Base-by-base conservation (phyloP, 768 basidiomycete species). In the Boletus patriciae region DNA sequence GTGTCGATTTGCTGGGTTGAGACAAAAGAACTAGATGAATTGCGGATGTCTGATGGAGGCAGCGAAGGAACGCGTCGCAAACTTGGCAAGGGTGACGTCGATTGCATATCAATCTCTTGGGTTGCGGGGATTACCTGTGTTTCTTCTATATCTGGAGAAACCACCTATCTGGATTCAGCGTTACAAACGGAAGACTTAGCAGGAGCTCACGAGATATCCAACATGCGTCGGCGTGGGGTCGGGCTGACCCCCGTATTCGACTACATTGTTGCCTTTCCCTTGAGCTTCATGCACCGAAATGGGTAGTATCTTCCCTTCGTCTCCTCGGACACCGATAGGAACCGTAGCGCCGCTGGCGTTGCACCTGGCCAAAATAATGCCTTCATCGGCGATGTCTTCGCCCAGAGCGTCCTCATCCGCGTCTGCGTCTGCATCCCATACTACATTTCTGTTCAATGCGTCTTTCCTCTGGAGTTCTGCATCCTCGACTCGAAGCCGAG, bases 391-490 rank as follows among this genome's bases (percentile, higher is more conserved):
- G 15, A 65, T 46, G 29, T 80, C 80, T 49, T 88, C 86, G 10
- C 83, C 83, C 12, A 83, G 78, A 8, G 83, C 85, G 65, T 89
- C 87, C 15, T 66, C 62, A 51, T 84, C 85, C 21, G 76, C 77
- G 42, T 86, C 82, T 12, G 78, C 79, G 38, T 85, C 82, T 13
- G 78, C 80, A 55, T 75, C 73, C 89, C 90, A 93, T 10, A 85
- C 81, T 25, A 91, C 71, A 46, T 79, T 83, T 55, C 91, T 80
- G 12, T 74, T 69, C 31, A 76, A 65, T 2, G 90, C 88, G 56
- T 92, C 90, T 59, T 77, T 74, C 51, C 71, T 73, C 66, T 90
- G 89, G 31, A 78, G 75, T 56, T 86, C 82, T 2, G 76, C 77
- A 68, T 90, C 81, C 40, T 83, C 76, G 10, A 71, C 74, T 34